These are phyloP conservation scores for Raffaelea arxii DNA, from an alignment of 2,329 filamentous ascomycete genomes.

Conservation along the genomic window DNA sequence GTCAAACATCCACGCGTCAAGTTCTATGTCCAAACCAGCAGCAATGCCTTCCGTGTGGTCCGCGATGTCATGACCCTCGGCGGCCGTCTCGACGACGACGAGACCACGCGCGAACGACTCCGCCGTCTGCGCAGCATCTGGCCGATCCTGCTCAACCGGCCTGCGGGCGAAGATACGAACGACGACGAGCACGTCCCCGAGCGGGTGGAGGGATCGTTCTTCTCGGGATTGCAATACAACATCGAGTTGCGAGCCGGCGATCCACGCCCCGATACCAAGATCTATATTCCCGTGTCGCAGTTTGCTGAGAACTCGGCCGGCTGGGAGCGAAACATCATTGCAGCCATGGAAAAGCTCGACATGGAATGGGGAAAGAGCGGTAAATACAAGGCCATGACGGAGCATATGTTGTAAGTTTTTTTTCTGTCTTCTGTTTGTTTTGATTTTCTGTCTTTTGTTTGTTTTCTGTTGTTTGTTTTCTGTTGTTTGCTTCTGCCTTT, in stretches of 20 bases:
- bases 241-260: background rate
- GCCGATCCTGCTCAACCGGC: conserved; percentile 8
- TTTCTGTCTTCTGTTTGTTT: background rate
- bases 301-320: background rate
- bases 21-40: conserved; percentile 6
- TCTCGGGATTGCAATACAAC: background rate
- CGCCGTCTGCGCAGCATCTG: conserved; percentile 4
- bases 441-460: background rate
- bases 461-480: no score
- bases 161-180: background rate
- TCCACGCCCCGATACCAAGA: background rate
- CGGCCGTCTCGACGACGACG: conserved; percentile 4
- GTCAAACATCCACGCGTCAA: conserved; percentile 6
- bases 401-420: background rate
- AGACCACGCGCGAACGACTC: conserved; percentile 2
- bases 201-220: background rate
- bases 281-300: background rate
- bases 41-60: conserved; percentile 4
- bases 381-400: background rate
- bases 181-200: conserved; percentile 1
- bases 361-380: background rate
- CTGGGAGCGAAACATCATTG: background rate
- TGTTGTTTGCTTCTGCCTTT: no score
- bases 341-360: background rate
- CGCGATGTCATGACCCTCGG: conserved; percentile 10